Percentiles rank a stretch among this genome's conserved stretches.
phyloP scores from a whole-genome alignment of 345 rosid species.

The Schrenkiella parvula region DNA sequence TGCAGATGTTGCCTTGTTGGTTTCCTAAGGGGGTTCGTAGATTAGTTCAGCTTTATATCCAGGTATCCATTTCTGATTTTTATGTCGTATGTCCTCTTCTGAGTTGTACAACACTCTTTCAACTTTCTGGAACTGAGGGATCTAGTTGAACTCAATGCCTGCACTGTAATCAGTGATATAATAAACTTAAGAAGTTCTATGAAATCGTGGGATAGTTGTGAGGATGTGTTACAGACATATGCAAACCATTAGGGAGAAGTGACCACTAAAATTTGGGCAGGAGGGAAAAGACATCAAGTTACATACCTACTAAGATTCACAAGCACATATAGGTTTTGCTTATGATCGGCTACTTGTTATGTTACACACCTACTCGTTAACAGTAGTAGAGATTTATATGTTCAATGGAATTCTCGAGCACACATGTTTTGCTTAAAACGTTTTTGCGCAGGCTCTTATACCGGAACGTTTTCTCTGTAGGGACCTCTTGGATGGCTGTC shows the following conservation, averaged over 20 bases:
- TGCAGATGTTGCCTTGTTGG: conserved; percentile 97
- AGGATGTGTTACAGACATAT: not conserved
- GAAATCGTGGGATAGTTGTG: conserved; percentile 11
- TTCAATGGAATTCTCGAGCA: conserved; percentile 1
- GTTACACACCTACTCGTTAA: conserved; percentile 12
- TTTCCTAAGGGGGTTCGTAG: conserved; percentile 89
- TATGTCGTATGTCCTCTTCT: not conserved
- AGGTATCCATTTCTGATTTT: conserved; percentile 46
- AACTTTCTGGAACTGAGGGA: conserved; percentile 14
- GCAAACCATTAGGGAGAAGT: not conserved
- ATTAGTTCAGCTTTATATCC: conserved; percentile 84
- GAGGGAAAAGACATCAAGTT: conserved; percentile 2
- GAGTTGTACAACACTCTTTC: conserved; percentile 13
- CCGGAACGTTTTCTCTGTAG: conserved; percentile 40
- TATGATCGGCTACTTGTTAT: not conserved
- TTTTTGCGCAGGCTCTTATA: not conserved
- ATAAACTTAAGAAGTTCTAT: conserved; percentile 1
- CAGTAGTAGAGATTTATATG: conserved; percentile 2
- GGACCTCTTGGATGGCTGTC: conserved; percentile 98
- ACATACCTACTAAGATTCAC: not conserved
- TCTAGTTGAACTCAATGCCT: conserved; percentile 22
- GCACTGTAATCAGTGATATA: conserved; percentile 1
- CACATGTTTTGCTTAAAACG: conserved; percentile 1
- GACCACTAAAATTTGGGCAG: conserved; percentile 6
- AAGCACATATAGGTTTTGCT: conserved; percentile 3